Conservation (phyloP, 495 filamentous ascomycete genomes). For the Neurospora cerealis region DNA sequence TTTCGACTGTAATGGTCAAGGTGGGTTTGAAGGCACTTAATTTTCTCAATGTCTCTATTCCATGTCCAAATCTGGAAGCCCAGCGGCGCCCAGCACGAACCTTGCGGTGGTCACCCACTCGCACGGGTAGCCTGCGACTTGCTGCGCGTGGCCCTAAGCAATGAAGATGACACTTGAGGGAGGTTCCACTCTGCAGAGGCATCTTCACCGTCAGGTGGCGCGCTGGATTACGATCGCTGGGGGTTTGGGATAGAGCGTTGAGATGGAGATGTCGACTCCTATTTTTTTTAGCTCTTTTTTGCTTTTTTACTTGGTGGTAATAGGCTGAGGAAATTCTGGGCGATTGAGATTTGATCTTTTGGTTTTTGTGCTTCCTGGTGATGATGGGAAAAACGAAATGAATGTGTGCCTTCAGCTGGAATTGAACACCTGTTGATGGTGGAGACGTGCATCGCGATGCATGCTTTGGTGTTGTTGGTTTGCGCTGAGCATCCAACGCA, state of each 20-base stretch:
- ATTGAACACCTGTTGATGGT: not conserved
- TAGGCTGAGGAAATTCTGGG: not conserved
- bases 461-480: not conserved
- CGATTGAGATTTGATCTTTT: not conserved
- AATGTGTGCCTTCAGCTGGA: not conserved
- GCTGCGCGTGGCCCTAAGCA: constrained; percentile 36
- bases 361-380: not conserved
- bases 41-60: constrained; percentile 31
- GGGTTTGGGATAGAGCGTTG: constrained; percentile 35
- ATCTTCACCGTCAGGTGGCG: constrained; percentile 44
- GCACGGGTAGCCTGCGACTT: constrained; percentile 39
- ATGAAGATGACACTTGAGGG: constrained; percentile 40
- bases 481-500: not conserved
- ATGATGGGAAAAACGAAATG: not conserved
- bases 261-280: constrained; percentile 40
- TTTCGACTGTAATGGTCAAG: constrained; percentile 40
- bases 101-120: constrained; percentile 42
- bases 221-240: constrained; percentile 42
- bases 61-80: constrained; percentile 37
- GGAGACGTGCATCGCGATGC: not conserved
- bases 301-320: not conserved
- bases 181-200: constrained; percentile 44
- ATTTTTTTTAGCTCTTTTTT: constrained; percentile 26
- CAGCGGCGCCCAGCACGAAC: constrained; percentile 42
- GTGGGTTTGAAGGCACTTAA: constrained; percentile 36